A percentile compares a stretch with the other conserved stretches of the same genome.
Evolutionary conservation across 2,329 filamentous ascomycete species (phyloP).

Genomic region (Fusarium sp.): DNA sequence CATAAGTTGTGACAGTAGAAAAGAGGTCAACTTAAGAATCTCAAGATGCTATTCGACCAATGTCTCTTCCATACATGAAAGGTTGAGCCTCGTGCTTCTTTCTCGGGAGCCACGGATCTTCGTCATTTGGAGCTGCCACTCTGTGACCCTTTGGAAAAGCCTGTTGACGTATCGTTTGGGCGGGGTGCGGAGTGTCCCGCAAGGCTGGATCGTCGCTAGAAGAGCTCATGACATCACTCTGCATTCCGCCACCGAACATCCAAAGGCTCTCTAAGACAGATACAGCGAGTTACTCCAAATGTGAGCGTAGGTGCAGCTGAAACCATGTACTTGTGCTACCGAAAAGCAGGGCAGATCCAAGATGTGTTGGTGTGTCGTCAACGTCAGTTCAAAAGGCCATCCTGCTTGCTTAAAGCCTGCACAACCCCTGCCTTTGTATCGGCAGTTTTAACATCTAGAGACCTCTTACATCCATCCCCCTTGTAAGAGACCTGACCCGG

Average conservation of each 20-base stretch:
- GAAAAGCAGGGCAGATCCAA: conserved; percentile 38
- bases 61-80: background rate
- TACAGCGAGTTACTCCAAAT: conserved; percentile 22
- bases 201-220: conserved; percentile 26
- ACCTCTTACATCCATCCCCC: conserved; percentile 27
- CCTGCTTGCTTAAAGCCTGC: conserved; percentile 38
- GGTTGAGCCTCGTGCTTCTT: background rate
- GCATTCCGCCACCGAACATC: conserved; percentile 44
- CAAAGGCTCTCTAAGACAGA: conserved; percentile 4
- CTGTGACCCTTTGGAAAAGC: background rate
- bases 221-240: conserved; percentile 50
- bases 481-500: conserved; percentile 23
- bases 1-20: background rate
- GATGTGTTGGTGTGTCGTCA: conserved; percentile 25
- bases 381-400: conserved; percentile 37
- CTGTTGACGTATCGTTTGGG: conserved; percentile 29
- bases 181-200: conserved; percentile 36
- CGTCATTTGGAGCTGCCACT: background rate
- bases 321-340: conserved; percentile 14
- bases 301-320: conserved; percentile 22
- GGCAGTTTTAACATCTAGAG: conserved; percentile 1
- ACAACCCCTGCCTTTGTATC: conserved; percentile 35
- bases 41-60: conserved; percentile 7
- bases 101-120: conserved; percentile 31
- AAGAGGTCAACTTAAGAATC: background rate